Evolutionary conservation across 352 stramenopile genomes (phyloP), one percentile per base, ranked within the genome.

Genomic region (Phytophthora multivora): DNA sequence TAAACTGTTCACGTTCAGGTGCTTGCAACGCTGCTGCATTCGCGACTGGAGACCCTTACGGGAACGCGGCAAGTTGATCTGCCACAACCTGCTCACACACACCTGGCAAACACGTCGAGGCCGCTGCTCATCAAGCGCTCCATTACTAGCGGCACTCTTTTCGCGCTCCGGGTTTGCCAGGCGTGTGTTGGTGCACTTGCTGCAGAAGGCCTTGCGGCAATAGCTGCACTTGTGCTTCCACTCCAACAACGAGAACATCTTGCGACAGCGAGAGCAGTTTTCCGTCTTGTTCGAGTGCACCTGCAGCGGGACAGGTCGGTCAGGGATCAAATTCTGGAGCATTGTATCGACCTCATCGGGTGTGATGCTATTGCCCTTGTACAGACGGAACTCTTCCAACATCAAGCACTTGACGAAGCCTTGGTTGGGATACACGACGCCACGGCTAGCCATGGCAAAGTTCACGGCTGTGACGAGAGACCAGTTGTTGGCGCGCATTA

Each of bases 151-250:
- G 13, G 69, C 68, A 25, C 75, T 70, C 41, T 85, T 89, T 59
- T 86, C 79, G 10, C 80, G 77, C 55, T 89, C 83, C 0, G 77
- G 74, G 15, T 83, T 75, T 2, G 83, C 83, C 10, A 92, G 68
- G 36, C 85, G 73, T 8, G 81, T 94, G 46, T 68, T 89, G n/a
- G 83, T 89, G 63, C 86, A 94, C 68, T 94, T 94, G 61, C 79
- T 88, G 63, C 86, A 94, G 38, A 88, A 91, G 13, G 84, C 79
- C 40, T 90, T 90, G 18, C 72, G 74, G 51, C 86, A 94, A 43
- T 91, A 89, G 33, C 75, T 89, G 71, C 86, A 94, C 43, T 88
- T 86, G 69, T 94, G 83, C 45, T 91, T 91, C 86, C 86, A 94
- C 54, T 94, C 86, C 16, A 94, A 66, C 19, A 94, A 66, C 16